These are phyloP conservation scores for Fusarium drepaniforme DNA, from an alignment of 2,329 filamentous ascomycete species.

Conservation along the genomic window DNA sequence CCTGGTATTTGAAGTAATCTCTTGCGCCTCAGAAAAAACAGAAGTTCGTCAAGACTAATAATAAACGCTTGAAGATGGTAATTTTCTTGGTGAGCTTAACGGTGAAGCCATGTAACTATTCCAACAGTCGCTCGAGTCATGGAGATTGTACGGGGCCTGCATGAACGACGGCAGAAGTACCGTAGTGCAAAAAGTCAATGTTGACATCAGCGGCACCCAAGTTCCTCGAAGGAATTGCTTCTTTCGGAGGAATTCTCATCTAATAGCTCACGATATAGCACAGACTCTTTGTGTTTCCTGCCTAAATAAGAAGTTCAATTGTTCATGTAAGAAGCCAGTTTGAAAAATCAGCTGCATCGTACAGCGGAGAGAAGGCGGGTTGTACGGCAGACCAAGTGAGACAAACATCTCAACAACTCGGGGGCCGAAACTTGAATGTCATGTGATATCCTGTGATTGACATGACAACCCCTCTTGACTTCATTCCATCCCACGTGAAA, in stretches of 20 bases:
- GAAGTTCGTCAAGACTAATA: not conserved
- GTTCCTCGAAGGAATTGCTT: not conserved
- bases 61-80: not conserved
- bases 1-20: not conserved
- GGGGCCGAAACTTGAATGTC: not conserved
- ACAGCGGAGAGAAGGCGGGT: not conserved
- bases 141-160: not conserved
- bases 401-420: conserved; percentile 4
- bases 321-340: not conserved
- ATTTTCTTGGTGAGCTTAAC: not conserved
- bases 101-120: not conserved
- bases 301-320: not conserved
- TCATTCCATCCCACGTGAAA: not conserved
- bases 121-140: not conserved
- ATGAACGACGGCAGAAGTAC: not conserved
- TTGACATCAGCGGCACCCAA: not conserved
- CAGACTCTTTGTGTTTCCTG: not conserved
- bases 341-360: not conserved
- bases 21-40: not conserved
- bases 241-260: not conserved
- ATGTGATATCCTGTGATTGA: not conserved
- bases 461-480: not conserved
- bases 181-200: not conserved
- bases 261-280: not conserved
- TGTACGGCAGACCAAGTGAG: not conserved